Base-by-base conservation (phyloP, 2,329 filamentous ascomycete species). In the Venturiaceae sp. region DNA sequence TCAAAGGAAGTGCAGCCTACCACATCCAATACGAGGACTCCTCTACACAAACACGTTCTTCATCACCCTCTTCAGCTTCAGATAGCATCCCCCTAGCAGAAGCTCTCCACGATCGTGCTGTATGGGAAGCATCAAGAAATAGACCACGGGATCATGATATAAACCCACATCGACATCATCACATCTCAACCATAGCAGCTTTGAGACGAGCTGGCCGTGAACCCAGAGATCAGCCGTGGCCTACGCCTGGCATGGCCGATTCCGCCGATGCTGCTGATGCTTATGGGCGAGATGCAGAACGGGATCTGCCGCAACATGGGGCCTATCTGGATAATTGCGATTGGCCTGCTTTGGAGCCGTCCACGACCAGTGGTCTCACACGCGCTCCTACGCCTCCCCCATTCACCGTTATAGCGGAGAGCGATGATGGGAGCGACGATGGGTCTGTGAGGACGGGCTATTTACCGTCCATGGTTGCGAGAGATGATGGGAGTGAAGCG, bases 341-440 rank as follows among this genome's bases (percentile, higher is more conserved):
- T 33, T 56, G 58, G 58, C 50, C 58, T 8, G 21, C 47, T 7
- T 23, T 58, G 54, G 32, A 56, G 23, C 26, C 44, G 7, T 23
- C 30, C n/a, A 3, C 39, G 9, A 36, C 19, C 28, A 52, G 69
- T 30, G 63, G 63, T 26, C 65, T 68, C 11, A 64, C 67, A 50
- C 66, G 65, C 33, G 69, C 69, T 21, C 68, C 68, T 3, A 70
- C 67, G 14, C 70, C 69, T n/a, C 70, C 71, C n/a, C 69, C 68
- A 1, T 75, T 75, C 60, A 72, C 68, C 13, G 68, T 75, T 30
- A 73, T 71, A 13, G 70, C 68, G 21, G 70, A 71, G 23, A 57
- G 55, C 33, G 56, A 60, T 30, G 58, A 47, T 53, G 52, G 44
- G 34, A 63, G 60, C 39, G 62, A 64, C n/a, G 60, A 63, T 30